Evolutionary conservation across 805 yeast species (phyloP).

Genomic region (Saccharomycopsis guyanensis): DNA sequence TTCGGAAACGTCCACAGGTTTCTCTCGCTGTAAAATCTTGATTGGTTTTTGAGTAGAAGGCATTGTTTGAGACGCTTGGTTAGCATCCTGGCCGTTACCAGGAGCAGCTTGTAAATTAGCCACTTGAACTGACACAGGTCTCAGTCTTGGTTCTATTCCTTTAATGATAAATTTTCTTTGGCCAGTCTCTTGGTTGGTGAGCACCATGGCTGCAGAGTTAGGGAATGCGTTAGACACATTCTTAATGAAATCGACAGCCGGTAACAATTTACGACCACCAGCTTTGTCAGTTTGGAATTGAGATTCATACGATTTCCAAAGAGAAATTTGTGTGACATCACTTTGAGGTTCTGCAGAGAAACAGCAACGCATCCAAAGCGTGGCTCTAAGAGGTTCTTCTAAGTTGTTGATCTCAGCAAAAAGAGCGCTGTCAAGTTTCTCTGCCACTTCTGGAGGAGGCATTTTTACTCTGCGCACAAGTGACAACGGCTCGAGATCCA

Average conservation of each 20-base stretch:
- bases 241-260: conserved; percentile 95
- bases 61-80: background rate
- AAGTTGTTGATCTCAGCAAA: conserved; percentile 53
- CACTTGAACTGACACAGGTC: conserved; percentile 33
- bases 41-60: background rate
- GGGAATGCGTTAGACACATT: conserved; percentile 87
- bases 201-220: conserved; percentile 88
- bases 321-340: conserved; percentile 89
- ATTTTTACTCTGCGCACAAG: conserved; percentile 54
- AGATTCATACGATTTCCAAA: conserved; percentile 91
- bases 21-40: background rate
- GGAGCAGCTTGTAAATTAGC: background rate
- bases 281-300: conserved; percentile 61
- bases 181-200: conserved; percentile 53
- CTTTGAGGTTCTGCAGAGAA: conserved; percentile 72
- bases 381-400: conserved; percentile 85
- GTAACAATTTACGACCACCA: conserved; percentile 48
- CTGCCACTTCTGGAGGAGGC: conserved; percentile 57
- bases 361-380: conserved; percentile 89
- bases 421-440: conserved; percentile 48
- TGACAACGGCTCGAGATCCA: conserved; percentile 29
- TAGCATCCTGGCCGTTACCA: no score
- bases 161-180: conserved; percentile 81
- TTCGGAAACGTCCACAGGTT: conserved; percentile 16
- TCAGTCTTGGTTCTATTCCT: conserved; percentile 83